A percentile compares a stretch with the other conserved stretches of the same genome.
Evolutionary conservation across 1,284 basidiomycete genomes (phyloP).

Genomic region (Sporisorium sorghi): DNA sequence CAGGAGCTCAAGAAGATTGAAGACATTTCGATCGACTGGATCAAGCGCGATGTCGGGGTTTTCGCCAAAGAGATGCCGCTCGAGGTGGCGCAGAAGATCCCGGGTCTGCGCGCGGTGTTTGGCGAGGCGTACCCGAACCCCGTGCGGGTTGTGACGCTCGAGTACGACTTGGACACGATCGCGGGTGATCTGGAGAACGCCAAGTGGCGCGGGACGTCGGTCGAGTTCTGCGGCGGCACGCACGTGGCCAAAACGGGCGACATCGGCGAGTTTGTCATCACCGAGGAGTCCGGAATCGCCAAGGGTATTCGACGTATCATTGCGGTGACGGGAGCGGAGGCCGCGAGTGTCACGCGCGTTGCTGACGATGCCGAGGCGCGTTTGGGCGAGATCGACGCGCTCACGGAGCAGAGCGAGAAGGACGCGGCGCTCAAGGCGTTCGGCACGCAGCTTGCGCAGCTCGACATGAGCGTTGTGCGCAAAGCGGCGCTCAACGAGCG

Average conservation of each 20-base stretch:
- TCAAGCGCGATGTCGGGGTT: conserved; percentile 87
- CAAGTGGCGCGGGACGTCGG: conserved; percentile 88
- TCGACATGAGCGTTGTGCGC: conserved; percentile 85
- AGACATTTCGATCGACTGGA: conserved; percentile 85
- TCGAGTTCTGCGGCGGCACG: conserved; percentile 98
- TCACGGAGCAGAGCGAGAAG: conserved; percentile 80
- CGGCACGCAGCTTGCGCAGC: conserved; percentile 86
- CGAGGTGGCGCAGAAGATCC: conserved; percentile 84
- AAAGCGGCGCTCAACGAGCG: conserved; percentile 85
- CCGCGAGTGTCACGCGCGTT: conserved; percentile 80
- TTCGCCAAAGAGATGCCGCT: conserved; percentile 88
- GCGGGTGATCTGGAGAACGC: conserved; percentile 84
- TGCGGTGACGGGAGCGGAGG: conserved; percentile 94
- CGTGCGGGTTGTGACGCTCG: conserved; percentile 91
- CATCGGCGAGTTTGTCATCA: conserved; percentile 93
- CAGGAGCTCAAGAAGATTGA: conserved; percentile 87
- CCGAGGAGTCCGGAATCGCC: conserved; percentile 95
- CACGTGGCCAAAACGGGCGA: conserved; percentile 95
- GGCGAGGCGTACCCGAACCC: conserved; percentile 98
- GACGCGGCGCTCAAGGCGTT: conserved; percentile 86
- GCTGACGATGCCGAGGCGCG: conserved; percentile 78
- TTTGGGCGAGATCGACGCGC: conserved; percentile 77
- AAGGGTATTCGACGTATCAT: conserved; percentile 96
- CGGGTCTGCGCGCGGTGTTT: conserved; percentile 94
- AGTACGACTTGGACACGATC: conserved; percentile 87